phyloP scores from a whole-genome alignment of 768 basidiomycete species.

The Serendipita sp. region DNA sequence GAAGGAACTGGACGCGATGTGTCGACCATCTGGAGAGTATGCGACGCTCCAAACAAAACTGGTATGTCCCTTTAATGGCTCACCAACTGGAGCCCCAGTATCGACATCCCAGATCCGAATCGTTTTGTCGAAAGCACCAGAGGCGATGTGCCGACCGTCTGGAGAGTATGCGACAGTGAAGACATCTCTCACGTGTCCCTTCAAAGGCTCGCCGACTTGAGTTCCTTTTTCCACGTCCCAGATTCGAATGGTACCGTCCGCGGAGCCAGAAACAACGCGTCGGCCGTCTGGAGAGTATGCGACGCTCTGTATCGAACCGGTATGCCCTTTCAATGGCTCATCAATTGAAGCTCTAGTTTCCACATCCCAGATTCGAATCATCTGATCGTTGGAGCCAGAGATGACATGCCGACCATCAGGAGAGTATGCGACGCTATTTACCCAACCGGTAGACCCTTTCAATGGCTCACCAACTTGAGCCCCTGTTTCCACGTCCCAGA shows the following conservation, averaged over 20 bases:
- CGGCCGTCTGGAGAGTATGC: conserved; percentile 13
- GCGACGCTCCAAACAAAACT: no score
- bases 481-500: conserved; percentile 14
- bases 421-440: conserved; percentile 6
- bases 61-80: no score
- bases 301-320: conserved; percentile 4
- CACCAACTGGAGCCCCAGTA: no score
- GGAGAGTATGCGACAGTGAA: no score
- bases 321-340: conserved; percentile 6
- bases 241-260: conserved; percentile 9
- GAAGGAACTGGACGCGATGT: no score
- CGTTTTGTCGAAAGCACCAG: no score
- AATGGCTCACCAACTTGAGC: background rate
- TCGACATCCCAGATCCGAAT: no score
- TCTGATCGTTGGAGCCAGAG: background rate
- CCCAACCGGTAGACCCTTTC: conserved; percentile 7
- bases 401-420: background rate
- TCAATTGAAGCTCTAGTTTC: background rate
- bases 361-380: background rate
- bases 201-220: no score
- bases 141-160: no score
- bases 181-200: no score
- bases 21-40: no score
- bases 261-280: conserved; percentile 4
- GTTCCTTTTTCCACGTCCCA: conserved; percentile 5